phyloP scores from a whole-genome alignment of 2,329 filamentous ascomycete genomes.

The Neocatenulostroma microsporum region DNA sequence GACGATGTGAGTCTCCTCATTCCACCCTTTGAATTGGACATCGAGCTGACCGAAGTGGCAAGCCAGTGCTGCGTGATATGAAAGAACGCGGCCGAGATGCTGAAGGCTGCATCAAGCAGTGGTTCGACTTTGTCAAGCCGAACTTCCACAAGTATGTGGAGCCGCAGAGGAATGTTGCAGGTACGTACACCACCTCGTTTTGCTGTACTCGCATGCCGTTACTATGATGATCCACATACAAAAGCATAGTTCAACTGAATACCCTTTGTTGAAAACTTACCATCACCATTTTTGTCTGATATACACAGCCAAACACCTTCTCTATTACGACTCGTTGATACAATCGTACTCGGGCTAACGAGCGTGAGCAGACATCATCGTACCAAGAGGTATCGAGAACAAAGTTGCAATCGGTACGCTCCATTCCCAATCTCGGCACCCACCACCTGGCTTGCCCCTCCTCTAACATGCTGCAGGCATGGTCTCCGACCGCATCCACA shows the following conservation, averaged over 20 bases:
- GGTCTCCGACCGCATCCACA: constrained; percentile 88
- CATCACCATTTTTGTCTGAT: constrained; percentile 33
- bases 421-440: background rate
- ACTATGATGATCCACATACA: constrained; percentile 30
- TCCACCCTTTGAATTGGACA: constrained; percentile 49
- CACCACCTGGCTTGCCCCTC: constrained; percentile 23
- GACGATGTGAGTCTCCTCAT: constrained; percentile 59
- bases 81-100: constrained; percentile 83
- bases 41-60: constrained; percentile 35
- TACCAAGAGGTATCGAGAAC: constrained; percentile 91
- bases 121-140: constrained; percentile 93
- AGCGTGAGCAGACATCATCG: constrained; percentile 66
- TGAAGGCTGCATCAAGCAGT: constrained; percentile 95
- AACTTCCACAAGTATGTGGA: constrained; percentile 93
- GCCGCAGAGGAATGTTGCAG: constrained; percentile 78
- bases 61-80: constrained; percentile 72
- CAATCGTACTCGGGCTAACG: too few relatives aligned
- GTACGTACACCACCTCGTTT: constrained; percentile 36
- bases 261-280: constrained; percentile 30
- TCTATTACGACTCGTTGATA: too few relatives aligned
- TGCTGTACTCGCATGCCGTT: constrained; percentile 3
- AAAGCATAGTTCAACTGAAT: constrained; percentile 37
- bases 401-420: constrained; percentile 66
- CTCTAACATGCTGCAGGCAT: constrained; percentile 52
- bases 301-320: constrained; percentile 1